Evolutionary conservation across 179 eudicot species (phyloP).

Genomic region (Beta macrorhiza): DNA sequence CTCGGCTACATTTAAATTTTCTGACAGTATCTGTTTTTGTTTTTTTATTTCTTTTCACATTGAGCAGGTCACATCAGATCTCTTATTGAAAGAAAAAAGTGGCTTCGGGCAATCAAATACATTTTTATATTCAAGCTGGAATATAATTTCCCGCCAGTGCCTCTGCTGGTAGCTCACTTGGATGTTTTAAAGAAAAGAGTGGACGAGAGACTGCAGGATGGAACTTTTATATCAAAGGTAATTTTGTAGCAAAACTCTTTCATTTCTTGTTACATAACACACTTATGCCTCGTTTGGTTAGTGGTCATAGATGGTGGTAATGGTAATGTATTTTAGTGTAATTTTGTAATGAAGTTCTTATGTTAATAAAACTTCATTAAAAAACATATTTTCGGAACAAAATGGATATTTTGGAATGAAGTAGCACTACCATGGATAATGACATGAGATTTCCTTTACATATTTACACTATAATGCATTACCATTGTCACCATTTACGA

Average conservation of each 20-base stretch:
- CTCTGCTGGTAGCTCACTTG: conserved; percentile 28
- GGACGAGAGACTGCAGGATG: background rate
- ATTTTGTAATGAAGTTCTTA: too few relatives aligned
- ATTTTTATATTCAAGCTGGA: conserved; percentile 29
- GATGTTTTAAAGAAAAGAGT: conserved; percentile 2
- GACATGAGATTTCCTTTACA: too few relatives aligned
- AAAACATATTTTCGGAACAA: too few relatives aligned
- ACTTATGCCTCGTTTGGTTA: too few relatives aligned
- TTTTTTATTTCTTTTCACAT: background rate
- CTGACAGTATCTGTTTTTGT: background rate
- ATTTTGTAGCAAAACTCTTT: background rate
- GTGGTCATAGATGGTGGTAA: too few relatives aligned
- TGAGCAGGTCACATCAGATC: conserved; percentile 18
- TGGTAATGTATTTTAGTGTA: too few relatives aligned
- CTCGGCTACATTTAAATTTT: background rate
- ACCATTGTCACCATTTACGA: too few relatives aligned
- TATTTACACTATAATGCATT: too few relatives aligned
- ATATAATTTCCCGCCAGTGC: conserved; percentile 18
- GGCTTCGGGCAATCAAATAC: conserved; percentile 23
- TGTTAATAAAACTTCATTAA: too few relatives aligned
- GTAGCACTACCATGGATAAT: too few relatives aligned
- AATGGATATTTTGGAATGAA: too few relatives aligned
- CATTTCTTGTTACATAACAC: background rate
- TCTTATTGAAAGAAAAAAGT: conserved; percentile 11
- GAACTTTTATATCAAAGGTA: conserved; percentile 13